Base-by-base conservation (phyloP, 2,329 filamentous ascomycete genomes). In the Exophiala sp. region DNA sequence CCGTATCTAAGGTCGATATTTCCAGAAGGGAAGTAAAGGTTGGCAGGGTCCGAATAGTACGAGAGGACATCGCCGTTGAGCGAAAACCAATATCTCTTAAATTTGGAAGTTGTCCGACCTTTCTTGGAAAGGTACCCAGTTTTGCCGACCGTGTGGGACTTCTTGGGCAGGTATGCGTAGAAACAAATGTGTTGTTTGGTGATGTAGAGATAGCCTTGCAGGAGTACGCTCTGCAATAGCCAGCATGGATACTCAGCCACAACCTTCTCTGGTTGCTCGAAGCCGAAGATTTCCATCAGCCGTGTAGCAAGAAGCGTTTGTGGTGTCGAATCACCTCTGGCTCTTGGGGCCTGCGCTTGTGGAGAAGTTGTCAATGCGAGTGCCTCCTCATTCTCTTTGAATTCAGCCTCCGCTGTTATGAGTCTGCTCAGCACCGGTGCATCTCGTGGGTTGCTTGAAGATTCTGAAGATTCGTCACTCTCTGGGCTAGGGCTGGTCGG, bases 131-230 rank as follows among this genome's bases (percentile, higher is more conserved):
- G 77, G 66, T 92, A 90, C 1, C 94, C 92, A 1, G 91, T 92
- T 71, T 96, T 97, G 61, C 86, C 82, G 14, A 88, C 81, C 50
- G 85, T 79, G 62, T 88, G 83, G 47, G 87, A 84, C 78, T 94
- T 96, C 76, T 91, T 95, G 5, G 91, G 91, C n/a, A 97, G 80
- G 68, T 96, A 96, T 36, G 94, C 91, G 68, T 96, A 97, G 70
- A 97, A 99, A 72, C 91, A 96, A 57, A 97, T 88, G 68, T 99
- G 94, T 63, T 86, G 88, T 57, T 87, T 79, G 0, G 94, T 97
- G 66, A 99, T 89, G 72, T 97, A 97, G 80, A 99, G 86, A 69
- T 94, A 96, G 5, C 94, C 94, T 68, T 96, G 91, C 7, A 97
- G 79, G 29, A 97, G 76, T 41, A 96, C 90, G 66, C 88, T 96